Evolutionary conservation across 352 stramenopile species (phyloP).

Genomic region (Globisporangium cederbergense): DNA sequence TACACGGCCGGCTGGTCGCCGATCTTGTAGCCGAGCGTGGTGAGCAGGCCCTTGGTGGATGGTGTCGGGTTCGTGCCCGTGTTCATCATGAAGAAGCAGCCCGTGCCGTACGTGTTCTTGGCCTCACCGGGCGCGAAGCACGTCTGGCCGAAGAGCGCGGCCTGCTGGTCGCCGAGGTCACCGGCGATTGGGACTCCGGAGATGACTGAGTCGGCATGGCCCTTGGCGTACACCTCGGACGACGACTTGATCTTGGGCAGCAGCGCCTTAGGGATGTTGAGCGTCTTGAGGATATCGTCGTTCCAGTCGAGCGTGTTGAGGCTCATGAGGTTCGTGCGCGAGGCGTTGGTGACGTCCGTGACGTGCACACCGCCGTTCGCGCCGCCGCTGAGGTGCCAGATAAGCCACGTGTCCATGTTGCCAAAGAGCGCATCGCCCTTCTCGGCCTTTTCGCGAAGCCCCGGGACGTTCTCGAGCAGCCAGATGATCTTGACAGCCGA

Average conservation of each 20-base stretch:
- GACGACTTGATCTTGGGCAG: slow-evolving; percentile 93
- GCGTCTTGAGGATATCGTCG: slow-evolving; percentile 73
- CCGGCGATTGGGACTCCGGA: slow-evolving; percentile 88
- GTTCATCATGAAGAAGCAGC: slow-evolving; percentile 99
- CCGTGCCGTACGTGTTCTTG: slow-evolving; percentile 99
- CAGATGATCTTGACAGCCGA: slow-evolving; percentile 97
- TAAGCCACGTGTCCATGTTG: slow-evolving; percentile 98
- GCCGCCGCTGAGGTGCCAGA: slow-evolving; percentile 92
- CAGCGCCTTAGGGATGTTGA: slow-evolving; percentile 84
- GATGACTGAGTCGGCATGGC: slow-evolving; percentile 56
- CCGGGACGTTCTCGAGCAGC: slow-evolving; percentile 94
- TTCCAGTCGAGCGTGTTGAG: slow-evolving; percentile 92
- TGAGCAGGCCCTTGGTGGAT: slow-evolving; percentile 94
- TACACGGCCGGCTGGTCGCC: slow-evolving; percentile 89
- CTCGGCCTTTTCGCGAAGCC: slow-evolving; percentile 85
- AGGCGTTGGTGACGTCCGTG: slow-evolving; percentile 98
- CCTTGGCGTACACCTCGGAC: slow-evolving; percentile 81
- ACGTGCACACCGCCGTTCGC: slow-evolving; percentile 86
- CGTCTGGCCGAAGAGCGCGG: slow-evolving; percentile 96
- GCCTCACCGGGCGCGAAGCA: slow-evolving; percentile 94
- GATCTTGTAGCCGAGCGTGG: slow-evolving; percentile 89
- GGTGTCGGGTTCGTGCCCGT: slow-evolving; percentile 89
- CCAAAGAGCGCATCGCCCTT: slow-evolving; percentile 91
- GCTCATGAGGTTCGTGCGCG: slow-evolving; percentile 94
- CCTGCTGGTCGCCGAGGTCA: slow-evolving; percentile 97